Percentiles rank a stretch among this genome's conserved stretches.
Evolutionary conservation across 2,329 filamentous ascomycete species (phyloP).

Genomic region (Bretziella fagacearum): DNA sequence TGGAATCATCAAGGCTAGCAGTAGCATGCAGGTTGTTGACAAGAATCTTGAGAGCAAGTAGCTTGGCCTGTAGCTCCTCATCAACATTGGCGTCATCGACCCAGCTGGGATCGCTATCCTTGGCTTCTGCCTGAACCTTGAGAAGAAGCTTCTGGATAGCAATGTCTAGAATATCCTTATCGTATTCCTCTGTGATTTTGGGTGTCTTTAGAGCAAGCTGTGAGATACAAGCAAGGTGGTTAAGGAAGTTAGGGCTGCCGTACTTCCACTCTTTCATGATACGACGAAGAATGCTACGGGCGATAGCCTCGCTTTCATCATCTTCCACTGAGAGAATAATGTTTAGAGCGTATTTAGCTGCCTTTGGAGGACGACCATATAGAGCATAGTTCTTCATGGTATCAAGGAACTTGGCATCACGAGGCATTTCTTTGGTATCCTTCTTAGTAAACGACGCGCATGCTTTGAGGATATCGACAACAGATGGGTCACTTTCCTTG

Average conservation of each 20-base stretch:
- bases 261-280: slow-evolving; percentile 60
- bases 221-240: slow-evolving; percentile 52
- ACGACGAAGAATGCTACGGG: slow-evolving; percentile 64
- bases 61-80: slow-evolving; percentile 69
- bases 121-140: slow-evolving; percentile 43
- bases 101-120: slow-evolving; percentile 44
- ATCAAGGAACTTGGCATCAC: slow-evolving; percentile 64
- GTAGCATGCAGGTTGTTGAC: slow-evolving; percentile 64
- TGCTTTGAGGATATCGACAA: slow-evolving; percentile 85
- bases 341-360: slow-evolving; percentile 85
- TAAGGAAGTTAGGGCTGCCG: slow-evolving; percentile 56
- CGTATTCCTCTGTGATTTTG: slow-evolving; percentile 52
- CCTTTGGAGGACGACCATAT: slow-evolving; percentile 62
- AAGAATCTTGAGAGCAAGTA: slow-evolving; percentile 66
- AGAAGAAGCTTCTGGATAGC: slow-evolving; percentile 59
- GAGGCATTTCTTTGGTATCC: slow-evolving; percentile 67
- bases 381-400: slow-evolving; percentile 70
- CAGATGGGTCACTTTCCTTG: slow-evolving; percentile 49
- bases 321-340: slow-evolving; percentile 62
- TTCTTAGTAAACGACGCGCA: slow-evolving; percentile 82
- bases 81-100: slow-evolving; percentile 51
- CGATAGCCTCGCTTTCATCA: slow-evolving; percentile 64
- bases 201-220: slow-evolving; percentile 63
- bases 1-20: slow-evolving; percentile 28
- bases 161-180: slow-evolving; percentile 64